These are phyloP conservation scores for Phylloporus sp. DNA, from an alignment of 768 basidiomycete species.

Conservation along the genomic window DNA sequence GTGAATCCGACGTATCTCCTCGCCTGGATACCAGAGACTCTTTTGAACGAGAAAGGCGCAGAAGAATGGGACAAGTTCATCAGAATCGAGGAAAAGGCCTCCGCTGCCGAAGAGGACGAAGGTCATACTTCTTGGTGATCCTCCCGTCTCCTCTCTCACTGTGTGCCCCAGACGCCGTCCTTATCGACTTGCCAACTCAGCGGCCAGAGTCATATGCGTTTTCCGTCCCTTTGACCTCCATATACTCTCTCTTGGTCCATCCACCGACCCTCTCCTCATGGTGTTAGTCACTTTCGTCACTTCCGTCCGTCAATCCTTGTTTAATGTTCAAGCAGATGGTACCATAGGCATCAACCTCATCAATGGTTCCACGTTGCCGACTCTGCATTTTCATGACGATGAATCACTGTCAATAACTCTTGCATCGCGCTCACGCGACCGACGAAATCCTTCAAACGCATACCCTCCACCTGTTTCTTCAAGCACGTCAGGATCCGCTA, in stretches of 20 bases:
- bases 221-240: slow-evolving; percentile 85
- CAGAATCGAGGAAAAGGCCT: slow-evolving; percentile 69
- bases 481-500: slow-evolving; percentile 38
- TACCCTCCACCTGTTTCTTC: slow-evolving; percentile 64
- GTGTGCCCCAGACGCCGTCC: slow-evolving; percentile 60
- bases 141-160: slow-evolving; percentile 3
- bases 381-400: slow-evolving; percentile 95
- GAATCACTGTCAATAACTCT: slow-evolving; percentile 79
- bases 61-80: slow-evolving; percentile 90
- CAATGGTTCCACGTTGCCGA: slow-evolving; percentile 80
- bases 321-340: slow-evolving; percentile 53
- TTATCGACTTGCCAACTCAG: slow-evolving; percentile 80
- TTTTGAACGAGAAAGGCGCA: slow-evolving; percentile 77
- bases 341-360: slow-evolving; percentile 86
- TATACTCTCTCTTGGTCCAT: slow-evolving; percentile 86
- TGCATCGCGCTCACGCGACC: slow-evolving; percentile 34
- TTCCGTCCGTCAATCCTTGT: background rate
- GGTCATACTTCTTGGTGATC: slow-evolving; percentile 36
- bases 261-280: slow-evolving; percentile 82
- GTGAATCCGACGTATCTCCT: slow-evolving; percentile 74
- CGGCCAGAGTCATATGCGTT: slow-evolving; percentile 91
- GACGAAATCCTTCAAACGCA: slow-evolving; percentile 40
- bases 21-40: slow-evolving; percentile 89
- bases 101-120: slow-evolving; percentile 63
- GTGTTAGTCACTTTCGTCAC: slow-evolving; percentile 48